Evolutionary conservation across 768 basidiomycete genomes (phyloP), one percentile per base, ranked within the genome.

Genomic region (Pluteus cervinus): DNA sequence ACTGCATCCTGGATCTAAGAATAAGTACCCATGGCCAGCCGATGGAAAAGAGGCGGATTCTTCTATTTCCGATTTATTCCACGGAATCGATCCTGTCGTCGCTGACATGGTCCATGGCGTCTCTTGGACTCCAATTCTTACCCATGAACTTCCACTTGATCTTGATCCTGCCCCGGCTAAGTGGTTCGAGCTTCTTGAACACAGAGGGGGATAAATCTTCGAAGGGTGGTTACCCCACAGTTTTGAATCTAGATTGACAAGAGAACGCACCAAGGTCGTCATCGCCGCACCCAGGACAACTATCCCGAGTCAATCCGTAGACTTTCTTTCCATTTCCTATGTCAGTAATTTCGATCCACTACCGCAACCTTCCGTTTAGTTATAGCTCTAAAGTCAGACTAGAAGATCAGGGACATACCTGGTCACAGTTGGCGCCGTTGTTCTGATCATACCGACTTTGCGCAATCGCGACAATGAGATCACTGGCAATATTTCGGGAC

Each of bases 131-230:
- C 26, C 9, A 28, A 28, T 14, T 28, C 48, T 53, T 55, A 49
- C 49, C 51, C 75, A 73, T 69, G 63, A 76, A 82, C 46, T 76
- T 52, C 84, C 83, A 86, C 3, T 54, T 53, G 43, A 85, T 63
- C n/a, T 50, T 39, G 24, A 85, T 52, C 26, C 66, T 66, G 22
- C 83, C 83, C 7, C 56, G 51, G 41, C 45, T 53, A 30, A 81
- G 70, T 4, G 49, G 18, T 12, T 58, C 73, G 31, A 86, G 51
- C 41, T 73, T 44, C 50, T 73, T 3, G 58, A 86, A 86, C 23
- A 81, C 51, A 5, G 65, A 63, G 7, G 72, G 71, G 20, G 81
- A 83, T 76, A 86, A 71, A 53, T 86, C 83, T 86, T 53, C 9
- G 17, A 33, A 15, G 16, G 20, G n/a, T n/a, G n/a, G n/a, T n/a